These are phyloP conservation scores for Chenopodium berlandieri DNA, from an alignment of 148 eudicot species.

Conservation along the genomic window DNA sequence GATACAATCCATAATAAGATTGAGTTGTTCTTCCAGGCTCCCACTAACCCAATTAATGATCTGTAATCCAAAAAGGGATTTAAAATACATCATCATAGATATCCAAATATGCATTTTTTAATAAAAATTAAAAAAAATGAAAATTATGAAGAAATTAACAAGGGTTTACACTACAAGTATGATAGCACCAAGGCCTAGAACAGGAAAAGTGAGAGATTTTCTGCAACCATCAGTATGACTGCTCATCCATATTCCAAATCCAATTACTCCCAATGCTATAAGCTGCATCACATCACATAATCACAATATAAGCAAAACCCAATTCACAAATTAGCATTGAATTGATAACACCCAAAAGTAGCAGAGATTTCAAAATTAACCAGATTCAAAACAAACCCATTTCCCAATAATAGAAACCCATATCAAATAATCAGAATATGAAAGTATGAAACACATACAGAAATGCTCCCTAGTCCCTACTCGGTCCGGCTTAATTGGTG, in stretches of 20 bases:
- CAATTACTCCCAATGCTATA: conserved; percentile 68
- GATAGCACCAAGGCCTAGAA: conserved; percentile 78
- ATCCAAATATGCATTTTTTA: neutral
- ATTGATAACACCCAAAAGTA: neutral
- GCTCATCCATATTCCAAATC: conserved; percentile 93
- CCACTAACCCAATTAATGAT: conserved; percentile 85
- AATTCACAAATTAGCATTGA: neutral
- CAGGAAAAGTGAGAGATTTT: conserved; percentile 90
- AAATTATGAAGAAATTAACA: conserved; percentile 15
- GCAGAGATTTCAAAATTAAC: neutral
- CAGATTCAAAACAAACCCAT: conserved; percentile 30
- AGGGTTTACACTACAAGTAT: conserved; percentile 74
- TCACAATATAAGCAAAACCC: neutral
- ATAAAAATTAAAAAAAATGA: neutral
- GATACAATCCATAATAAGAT: conserved; percentile 92
- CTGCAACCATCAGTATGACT: conserved; percentile 79
- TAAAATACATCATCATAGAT: neutral
- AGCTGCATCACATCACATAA: conserved; percentile 49
- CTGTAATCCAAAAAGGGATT: conserved; percentile 35
- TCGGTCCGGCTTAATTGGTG: too few species aligned
- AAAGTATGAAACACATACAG: too few species aligned
- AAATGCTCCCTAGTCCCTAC: neutral
- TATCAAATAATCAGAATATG: neutral
- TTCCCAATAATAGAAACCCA: conserved; percentile 17
- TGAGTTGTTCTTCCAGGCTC: conserved; percentile 85